Evolutionary conservation across 768 basidiomycete genomes (phyloP), one percentile per base, ranked within the genome.

Genomic region (Leccinum fibrillosum): DNA sequence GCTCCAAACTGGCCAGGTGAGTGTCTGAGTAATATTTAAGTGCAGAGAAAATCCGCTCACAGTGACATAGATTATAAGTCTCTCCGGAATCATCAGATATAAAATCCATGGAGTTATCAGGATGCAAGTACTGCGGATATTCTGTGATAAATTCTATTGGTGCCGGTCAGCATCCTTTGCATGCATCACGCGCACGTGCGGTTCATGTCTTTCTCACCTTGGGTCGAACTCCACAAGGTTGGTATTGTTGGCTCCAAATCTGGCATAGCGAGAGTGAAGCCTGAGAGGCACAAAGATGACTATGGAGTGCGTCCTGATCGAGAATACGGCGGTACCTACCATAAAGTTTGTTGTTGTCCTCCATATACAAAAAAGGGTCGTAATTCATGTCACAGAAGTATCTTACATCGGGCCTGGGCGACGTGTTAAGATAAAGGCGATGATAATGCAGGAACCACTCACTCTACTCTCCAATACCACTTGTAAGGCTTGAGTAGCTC

Each of bases 1-100:
- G 64, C 86, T 90, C 92, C 92, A 94, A 77, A 92, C 90, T 92
- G 26, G 19, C 19, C 21, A 44, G 37, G 11, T 66, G n/a, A 64
- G 49, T 26, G 25, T 51, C 17, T 7, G 15, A 21, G 30, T 34
- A 6, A 44, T 5, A 2, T 5, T 19, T 0, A 10, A 10, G 17
- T 15, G 26, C 2, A 3, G 35, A 49, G 21, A 42, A 21, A n/a
- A 30, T 11, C 39, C 1, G 12, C 83, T 64, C 61, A 85, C 83
- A 86, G 63, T 86, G 84, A 64, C 86, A 89, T 49, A 78, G 70
- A 72, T 87, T 88, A 66, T 86, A 89, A 0, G 76, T 77, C 42
- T 82, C 76, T 2, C 86, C 87, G 4, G 80, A 78, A 66, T 94
- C 80, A 50, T 89, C 80, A 1, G 86, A 88, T 50, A 90, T 59